Base-by-base conservation (phyloP, 176 grass and related monocot genomes). In the Aegilops sharonensis region DNA sequence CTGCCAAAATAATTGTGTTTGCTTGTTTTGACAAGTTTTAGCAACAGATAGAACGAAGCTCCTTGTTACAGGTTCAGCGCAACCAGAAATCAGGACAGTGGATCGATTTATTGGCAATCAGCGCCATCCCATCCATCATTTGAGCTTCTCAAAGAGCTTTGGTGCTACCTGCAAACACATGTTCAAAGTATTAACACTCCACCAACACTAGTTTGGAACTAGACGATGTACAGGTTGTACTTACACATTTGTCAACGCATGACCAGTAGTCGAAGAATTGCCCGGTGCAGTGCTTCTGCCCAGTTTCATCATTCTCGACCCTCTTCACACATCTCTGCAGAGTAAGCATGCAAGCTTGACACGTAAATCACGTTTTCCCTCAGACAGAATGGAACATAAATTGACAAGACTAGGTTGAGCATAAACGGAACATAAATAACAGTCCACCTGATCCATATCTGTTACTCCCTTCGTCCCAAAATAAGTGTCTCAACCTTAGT, bases 261-360 rank as follows among this genome's bases (percentile, higher is more conserved):
- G 66, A 80, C 86, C 86, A 89, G 48, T 86, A 89, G 81, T 94
- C 89, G 3, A 93, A 91, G 20, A 86, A 91, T 70, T 93, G 89
- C 21, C 89, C 92, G 1, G 92, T 93, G 62, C 89, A 91, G 77
- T 91, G 92, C 80, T 91, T 94, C 72, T 94, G 89, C 11, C 89
- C 89, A 86, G 75, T 89, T 72, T 73, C 89, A 8, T 94, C 87
- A 0, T 78, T 89, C 56, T 94, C 80, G 1, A 91, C 74, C 73
- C 92, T 88, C 76, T 87, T 91, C 14, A 91, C 45, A 64, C 92
- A 89, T 81, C 5, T 88, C 92, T 91, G 87, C n/a, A 65, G 56
- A 34, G 67, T 5, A 67, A 84, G 39, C 14, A 56, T 20, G 50
- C 8, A 78, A 86, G 37, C 10, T 80, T 21, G 67, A 74, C 78